A percentile compares a stretch with the other conserved stretches of the same genome.
These are phyloP conservation scores for Fusarium albosuccineum DNA, from an alignment of 2,329 filamentous ascomycete species.

Conservation along the genomic window DNA sequence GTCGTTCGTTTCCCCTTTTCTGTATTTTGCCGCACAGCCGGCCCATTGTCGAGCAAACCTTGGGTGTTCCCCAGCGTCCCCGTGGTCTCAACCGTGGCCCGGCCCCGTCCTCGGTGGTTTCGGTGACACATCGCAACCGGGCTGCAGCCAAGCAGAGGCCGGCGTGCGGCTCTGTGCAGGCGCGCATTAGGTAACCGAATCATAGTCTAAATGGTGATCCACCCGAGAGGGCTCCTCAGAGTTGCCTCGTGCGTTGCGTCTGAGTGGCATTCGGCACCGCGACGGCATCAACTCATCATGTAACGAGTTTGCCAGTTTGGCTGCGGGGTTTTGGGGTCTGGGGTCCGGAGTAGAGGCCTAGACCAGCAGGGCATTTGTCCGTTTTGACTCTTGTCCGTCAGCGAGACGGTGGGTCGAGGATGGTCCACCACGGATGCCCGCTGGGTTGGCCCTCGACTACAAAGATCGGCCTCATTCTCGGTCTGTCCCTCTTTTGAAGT, in stretches of 20 bases:
- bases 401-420: conserved; percentile 19
- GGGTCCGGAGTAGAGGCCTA: conserved; percentile 10
- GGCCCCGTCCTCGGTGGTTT: conserved; percentile 29
- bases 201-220: conserved; percentile 20
- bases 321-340: conserved; percentile 34
- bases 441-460: conserved; percentile 4
- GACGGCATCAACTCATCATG: conserved; percentile 7
- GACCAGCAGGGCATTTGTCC: conserved; percentile 17
- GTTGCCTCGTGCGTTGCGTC: conserved; percentile 27
- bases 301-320: neutral
- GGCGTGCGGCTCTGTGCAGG: conserved; percentile 29
- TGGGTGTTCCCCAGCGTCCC: conserved; percentile 1
- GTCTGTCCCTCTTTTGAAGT: neutral
- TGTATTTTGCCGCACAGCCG: conserved; percentile 11
- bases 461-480: conserved; percentile 41
- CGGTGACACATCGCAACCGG: conserved; percentile 39
- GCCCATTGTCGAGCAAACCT: neutral
- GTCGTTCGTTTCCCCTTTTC: conserved; percentile 12
- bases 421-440: conserved; percentile 19
- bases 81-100: neutral
- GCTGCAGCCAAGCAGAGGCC: conserved; percentile 36
- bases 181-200: conserved; percentile 40
- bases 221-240: neutral
- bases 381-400: neutral
- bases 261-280: conserved; percentile 36